Conservation (phyloP, 2,329 filamentous ascomycete genomes). For the Tolypocladium guangdongense region DNA sequence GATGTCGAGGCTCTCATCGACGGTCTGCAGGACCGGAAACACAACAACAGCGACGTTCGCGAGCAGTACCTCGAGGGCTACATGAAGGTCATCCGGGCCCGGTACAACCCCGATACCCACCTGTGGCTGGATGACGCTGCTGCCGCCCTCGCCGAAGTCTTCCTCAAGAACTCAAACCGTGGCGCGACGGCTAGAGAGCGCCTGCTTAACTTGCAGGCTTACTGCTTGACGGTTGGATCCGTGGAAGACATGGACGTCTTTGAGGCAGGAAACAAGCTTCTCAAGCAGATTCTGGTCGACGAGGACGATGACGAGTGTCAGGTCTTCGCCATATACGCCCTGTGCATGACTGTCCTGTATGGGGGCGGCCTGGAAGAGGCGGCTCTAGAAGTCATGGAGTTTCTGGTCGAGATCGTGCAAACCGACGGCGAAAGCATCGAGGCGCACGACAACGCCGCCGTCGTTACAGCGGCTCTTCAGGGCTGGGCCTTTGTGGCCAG, state of each 20-base stretch:
- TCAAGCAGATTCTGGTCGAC: conserved; percentile 26
- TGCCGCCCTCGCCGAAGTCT: conserved; percentile 46
- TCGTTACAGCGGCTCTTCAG: conserved; percentile 65
- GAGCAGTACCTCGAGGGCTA: conserved; percentile 33
- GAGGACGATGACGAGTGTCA: conserved; percentile 54
- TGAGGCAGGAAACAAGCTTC: conserved; percentile 15
- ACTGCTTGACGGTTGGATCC: conserved; percentile 56
- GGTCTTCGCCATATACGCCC: conserved; percentile 63
- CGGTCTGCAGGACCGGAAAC: conserved; percentile 64
- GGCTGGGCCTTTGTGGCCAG: conserved; percentile 75
- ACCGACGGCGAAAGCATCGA: conserved; percentile 66
- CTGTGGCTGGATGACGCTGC: conserved; percentile 45
- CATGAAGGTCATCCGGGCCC: conserved; percentile 41
- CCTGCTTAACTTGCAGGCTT: conserved; percentile 58
- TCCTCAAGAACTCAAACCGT: conserved; percentile 59
- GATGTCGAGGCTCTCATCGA: conserved; percentile 52
- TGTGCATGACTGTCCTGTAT: conserved; percentile 63
- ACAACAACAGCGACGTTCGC: conserved; percentile 60
- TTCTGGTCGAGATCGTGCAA: conserved; percentile 65
- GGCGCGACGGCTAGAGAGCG: conserved; percentile 60
- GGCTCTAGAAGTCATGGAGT: conserved; percentile 61
- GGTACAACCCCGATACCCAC: conserved; percentile 21
- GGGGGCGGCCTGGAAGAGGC: conserved; percentile 61
- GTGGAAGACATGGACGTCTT: conserved; percentile 45
- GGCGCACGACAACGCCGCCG: conserved; percentile 56